phyloP scores from a whole-genome alignment of 768 basidiomycete genomes.

The Scleroderma bovista region DNA sequence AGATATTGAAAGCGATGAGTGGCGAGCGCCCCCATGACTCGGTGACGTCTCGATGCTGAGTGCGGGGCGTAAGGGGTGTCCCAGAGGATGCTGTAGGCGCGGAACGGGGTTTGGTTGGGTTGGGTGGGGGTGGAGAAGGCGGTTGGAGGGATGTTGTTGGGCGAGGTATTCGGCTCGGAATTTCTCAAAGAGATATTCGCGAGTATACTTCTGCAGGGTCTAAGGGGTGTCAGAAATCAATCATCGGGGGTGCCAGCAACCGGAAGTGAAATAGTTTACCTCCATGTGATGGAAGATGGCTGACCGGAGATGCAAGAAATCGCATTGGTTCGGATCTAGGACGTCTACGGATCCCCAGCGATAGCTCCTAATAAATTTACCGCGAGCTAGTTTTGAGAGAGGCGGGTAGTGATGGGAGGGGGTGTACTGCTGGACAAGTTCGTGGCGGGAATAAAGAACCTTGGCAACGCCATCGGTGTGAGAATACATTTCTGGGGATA shows the following conservation, averaged over 20 bases:
- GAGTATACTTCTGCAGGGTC: constrained; percentile 83
- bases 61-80: constrained; percentile 47
- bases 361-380: constrained; percentile 67
- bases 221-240: constrained; percentile 28
- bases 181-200: constrained; percentile 77
- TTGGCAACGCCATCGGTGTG: constrained; percentile 76
- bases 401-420: constrained; percentile 45
- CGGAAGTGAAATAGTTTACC: constrained; percentile 41
- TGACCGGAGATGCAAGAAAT: constrained; percentile 70
- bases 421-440: constrained; percentile 69
- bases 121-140: constrained; percentile 39
- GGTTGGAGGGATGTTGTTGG: constrained; percentile 46
- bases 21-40: constrained; percentile 39
- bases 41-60: constrained; percentile 59
- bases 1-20: constrained; percentile 40
- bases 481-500: constrained; percentile 79
- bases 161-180: constrained; percentile 56
- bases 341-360: constrained; percentile 85
- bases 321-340: constrained; percentile 71
- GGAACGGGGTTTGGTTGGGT: constrained; percentile 34
- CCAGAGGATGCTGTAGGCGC: constrained; percentile 23
- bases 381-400: constrained; percentile 44
- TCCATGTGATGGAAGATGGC: constrained; percentile 88
- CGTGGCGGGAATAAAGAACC: constrained; percentile 54
- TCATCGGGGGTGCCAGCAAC: constrained; percentile 8